Evolutionary conservation across 495 filamentous ascomycete species (phyloP).

Genomic region (Evansstolkia leycettana): DNA sequence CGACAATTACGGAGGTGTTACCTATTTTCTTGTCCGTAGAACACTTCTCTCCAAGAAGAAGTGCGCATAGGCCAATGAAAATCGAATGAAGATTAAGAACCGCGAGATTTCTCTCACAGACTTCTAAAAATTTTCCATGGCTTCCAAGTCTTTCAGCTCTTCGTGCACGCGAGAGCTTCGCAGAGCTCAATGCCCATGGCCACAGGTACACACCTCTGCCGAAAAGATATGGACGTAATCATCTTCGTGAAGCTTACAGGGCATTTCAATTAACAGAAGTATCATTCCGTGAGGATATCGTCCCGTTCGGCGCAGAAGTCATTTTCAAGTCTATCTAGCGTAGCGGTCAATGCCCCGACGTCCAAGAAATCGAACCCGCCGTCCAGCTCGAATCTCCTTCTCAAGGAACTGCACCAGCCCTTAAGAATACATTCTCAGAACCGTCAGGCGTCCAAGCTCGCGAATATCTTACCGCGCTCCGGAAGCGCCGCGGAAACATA

Average conservation of each 20-base stretch:
- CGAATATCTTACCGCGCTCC: constrained; percentile 20
- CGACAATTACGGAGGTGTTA: no score
- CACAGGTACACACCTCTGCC: constrained; percentile 4
- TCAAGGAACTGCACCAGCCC: neutral
- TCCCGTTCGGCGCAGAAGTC: neutral
- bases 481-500: constrained; percentile 51
- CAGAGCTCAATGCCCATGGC: constrained; percentile 1
- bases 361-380: neutral
- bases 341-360: neutral
- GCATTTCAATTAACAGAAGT: neutral
- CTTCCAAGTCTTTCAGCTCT: constrained; percentile 2
- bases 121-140: constrained; percentile 1
- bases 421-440: constrained; percentile 1
- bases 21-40: no score
- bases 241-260: neutral
- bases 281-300: neutral
- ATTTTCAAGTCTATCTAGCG: neutral
- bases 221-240: neutral
- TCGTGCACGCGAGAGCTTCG: constrained; percentile 2
- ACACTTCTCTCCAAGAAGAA: no score
- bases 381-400: neutral
- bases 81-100: no score
- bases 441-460: constrained; percentile 16
- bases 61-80: neutral
- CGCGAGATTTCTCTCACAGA: no score